Conservation (phyloP, 192 early-diverging fungal genomes). For the Rhizophagus prolifer region DNA sequence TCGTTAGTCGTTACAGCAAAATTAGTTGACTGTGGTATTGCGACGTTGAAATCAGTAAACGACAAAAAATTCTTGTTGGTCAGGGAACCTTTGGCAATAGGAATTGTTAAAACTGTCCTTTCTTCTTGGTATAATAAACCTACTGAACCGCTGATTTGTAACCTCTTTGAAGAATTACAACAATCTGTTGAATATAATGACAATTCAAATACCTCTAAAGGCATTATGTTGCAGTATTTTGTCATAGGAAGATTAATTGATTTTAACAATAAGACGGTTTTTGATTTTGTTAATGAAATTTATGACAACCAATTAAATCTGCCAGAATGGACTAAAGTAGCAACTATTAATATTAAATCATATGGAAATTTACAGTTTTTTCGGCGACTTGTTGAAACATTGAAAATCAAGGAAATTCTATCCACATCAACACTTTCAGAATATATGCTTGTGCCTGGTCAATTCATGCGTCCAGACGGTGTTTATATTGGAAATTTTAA, state of each 20-base stretch:
- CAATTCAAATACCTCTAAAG: too few relatives aligned
- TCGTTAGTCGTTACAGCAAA: too few relatives aligned
- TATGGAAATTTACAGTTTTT: too few relatives aligned
- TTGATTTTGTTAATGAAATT: not conserved
- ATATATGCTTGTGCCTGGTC: not conserved
- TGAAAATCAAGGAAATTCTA: not conserved
- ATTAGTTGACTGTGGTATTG: slow-evolving; percentile 19
- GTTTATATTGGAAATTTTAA: not conserved
- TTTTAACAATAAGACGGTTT: slow-evolving; percentile 1
- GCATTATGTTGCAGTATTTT: too few relatives aligned
- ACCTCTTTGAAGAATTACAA: too few relatives aligned
- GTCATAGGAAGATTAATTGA: not conserved
- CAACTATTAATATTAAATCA: too few relatives aligned
- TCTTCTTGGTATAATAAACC: not conserved
- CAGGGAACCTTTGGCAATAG: not conserved
- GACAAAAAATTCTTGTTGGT: not conserved
- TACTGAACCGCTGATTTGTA: not conserved
- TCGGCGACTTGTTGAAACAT: too few relatives aligned
- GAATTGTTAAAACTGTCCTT: not conserved
- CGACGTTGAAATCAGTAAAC: not conserved
- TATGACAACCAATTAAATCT: too few relatives aligned
- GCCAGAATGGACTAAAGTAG: too few relatives aligned
- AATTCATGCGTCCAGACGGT: too few relatives aligned
- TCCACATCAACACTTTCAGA: not conserved
- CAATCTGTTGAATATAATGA: too few relatives aligned